These are phyloP conservation scores for Phylloporus sp. DNA, from an alignment of 768 basidiomycete species.

Conservation along the genomic window DNA sequence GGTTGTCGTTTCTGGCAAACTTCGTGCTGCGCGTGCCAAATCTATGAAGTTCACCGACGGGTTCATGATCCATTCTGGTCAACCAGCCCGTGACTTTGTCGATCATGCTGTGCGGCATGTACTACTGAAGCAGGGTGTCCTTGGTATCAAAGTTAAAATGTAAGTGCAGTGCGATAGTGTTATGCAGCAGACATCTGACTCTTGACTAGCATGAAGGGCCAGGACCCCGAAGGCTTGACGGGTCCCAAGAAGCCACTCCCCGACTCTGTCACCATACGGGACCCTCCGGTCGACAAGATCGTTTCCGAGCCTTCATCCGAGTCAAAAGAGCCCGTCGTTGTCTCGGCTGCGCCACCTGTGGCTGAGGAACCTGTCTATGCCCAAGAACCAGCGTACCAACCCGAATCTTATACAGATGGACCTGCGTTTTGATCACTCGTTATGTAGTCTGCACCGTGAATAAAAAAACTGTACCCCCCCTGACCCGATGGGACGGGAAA, in stretches of 20 bases:
- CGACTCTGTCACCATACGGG: conserved; percentile 86
- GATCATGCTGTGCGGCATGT: conserved; percentile 98
- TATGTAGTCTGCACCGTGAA: conserved; percentile 15
- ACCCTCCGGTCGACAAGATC: conserved; percentile 88
- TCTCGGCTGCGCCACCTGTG: conserved; percentile 47
- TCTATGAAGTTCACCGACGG: conserved; percentile 99
- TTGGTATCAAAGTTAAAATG: conserved; percentile 99
- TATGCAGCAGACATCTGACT: conserved; percentile 11
- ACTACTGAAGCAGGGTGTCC: conserved; percentile 95
- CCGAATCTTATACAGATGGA: conserved; percentile 46
- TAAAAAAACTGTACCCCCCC: conserved; percentile 12
- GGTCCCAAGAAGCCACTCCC: conserved; percentile 94
- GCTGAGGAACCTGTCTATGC: conserved; percentile 46
- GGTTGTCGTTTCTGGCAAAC: conserved; percentile 99
- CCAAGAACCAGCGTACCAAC: conserved; percentile 34
- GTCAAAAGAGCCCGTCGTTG: conserved; percentile 64
- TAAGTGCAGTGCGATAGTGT: conserved; percentile 34
- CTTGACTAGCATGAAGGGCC: conserved; percentile 84
- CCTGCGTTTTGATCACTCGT: conserved; percentile 52
- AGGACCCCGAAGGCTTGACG: conserved; percentile 84
- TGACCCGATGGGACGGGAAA: neutral
- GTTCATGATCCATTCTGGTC: conserved; percentile 99
- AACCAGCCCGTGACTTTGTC: conserved; percentile 94
- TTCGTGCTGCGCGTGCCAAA: conserved; percentile 99
- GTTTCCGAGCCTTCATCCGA: conserved; percentile 88